These are phyloP conservation scores for Zalaria obscura DNA, from an alignment of 2,329 filamentous ascomycete genomes.

Conservation along the genomic window DNA sequence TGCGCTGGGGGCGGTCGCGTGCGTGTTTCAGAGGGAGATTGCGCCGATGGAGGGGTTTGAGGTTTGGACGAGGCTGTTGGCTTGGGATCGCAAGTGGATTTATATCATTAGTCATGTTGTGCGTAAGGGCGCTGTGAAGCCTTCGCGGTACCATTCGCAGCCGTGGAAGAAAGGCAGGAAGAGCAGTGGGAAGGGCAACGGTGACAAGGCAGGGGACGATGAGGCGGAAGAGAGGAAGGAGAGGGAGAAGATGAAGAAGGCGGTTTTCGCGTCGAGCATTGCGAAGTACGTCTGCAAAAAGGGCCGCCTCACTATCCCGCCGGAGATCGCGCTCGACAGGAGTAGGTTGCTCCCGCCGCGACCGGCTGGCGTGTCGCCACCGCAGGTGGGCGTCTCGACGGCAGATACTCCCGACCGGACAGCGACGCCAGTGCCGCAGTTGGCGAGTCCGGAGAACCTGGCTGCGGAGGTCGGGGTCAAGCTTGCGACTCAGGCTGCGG, in stretches of 20 bases:
- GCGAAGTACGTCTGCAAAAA: constrained; percentile 37
- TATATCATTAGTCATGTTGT: constrained; percentile 35
- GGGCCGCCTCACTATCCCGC: constrained; percentile 64
- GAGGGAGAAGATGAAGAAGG: constrained; percentile 23
- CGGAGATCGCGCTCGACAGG: constrained; percentile 57
- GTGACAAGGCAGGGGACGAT: constrained; percentile 9
- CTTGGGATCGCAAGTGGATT: constrained; percentile 37
- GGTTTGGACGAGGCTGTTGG: constrained; percentile 32
- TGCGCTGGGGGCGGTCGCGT: constrained; percentile 32
- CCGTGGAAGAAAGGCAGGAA: constrained; percentile 25
- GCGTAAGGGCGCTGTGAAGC: constrained; percentile 27
- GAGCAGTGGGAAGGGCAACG: constrained; percentile 3
- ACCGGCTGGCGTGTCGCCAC: constrained; percentile 39
- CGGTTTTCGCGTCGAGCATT: constrained; percentile 35
- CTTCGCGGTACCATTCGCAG: constrained; percentile 28
- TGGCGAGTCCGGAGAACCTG: constrained; percentile 11
- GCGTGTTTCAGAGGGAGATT: constrained; percentile 34
- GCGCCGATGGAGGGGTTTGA: constrained; percentile 30
- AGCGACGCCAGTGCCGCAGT: constrained; percentile 11
- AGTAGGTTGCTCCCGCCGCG: constrained; percentile 61
- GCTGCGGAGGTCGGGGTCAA: constrained; percentile 11
- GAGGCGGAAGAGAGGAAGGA: constrained; percentile 13
- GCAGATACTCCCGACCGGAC: constrained; percentile 10
- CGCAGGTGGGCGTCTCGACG: not conserved
- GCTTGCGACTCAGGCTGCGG: not conserved